Evolutionary conservation across 208 protist species (phyloP).

Genomic region (Trypanosoma avium): DNA sequence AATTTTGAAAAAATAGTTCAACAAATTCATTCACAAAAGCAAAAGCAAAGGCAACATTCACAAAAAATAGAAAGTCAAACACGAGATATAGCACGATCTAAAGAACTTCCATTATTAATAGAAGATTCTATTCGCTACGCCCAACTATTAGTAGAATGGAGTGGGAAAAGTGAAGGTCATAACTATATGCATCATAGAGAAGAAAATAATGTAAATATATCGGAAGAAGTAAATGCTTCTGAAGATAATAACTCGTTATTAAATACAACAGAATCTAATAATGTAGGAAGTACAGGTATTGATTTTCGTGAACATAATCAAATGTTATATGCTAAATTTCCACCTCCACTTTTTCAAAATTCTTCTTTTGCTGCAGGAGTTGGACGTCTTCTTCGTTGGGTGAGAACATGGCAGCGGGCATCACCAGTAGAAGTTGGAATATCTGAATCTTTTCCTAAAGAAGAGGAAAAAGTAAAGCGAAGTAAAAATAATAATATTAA

Average conservation of each 20-base stretch:
- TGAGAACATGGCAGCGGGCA: conserved; percentile 60
- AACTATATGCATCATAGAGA: too few relatives aligned
- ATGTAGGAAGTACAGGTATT: conserved; percentile 4
- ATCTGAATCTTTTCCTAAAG: background rate
- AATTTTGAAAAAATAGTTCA: conserved; percentile 12
- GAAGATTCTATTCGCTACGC: conserved; percentile 45
- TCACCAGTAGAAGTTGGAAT: background rate
- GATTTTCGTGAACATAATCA: conserved; percentile 14
- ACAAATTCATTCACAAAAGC: conserved; percentile 17
- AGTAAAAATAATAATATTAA: background rate
- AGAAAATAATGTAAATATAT: too few relatives aligned
- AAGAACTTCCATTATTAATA: conserved; percentile 28
- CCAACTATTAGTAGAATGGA: conserved; percentile 20
- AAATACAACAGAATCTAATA: background rate
- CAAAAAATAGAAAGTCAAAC: conserved; percentile 2
- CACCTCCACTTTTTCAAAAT: conserved; percentile 69
- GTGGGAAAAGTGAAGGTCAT: conserved; percentile 12
- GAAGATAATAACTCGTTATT: too few relatives aligned
- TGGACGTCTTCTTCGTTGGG: conserved; percentile 70
- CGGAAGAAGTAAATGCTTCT: too few relatives aligned
- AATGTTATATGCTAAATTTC: conserved; percentile 67
- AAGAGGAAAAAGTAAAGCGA: background rate
- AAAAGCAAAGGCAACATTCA: conserved; percentile 1
- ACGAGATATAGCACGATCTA: conserved; percentile 14
- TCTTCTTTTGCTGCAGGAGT: conserved; percentile 66